Evolutionary conservation across 176 grass and related monocot genomes (phyloP), one percentile per base, ranked within the genome.

Genomic region (Tillandsia leiboldiana): DNA sequence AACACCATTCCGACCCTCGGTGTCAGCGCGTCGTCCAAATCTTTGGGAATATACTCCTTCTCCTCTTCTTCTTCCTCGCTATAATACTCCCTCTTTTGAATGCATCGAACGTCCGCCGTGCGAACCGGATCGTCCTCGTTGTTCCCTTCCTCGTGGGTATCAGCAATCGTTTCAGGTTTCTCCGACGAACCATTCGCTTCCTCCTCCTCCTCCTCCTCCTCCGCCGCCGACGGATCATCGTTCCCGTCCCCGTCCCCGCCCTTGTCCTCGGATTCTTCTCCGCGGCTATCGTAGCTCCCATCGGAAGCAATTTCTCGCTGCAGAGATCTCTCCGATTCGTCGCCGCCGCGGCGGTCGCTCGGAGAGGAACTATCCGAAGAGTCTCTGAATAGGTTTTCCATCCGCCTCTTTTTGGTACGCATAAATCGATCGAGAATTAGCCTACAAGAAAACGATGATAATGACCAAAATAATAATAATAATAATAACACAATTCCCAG

Each of bases 1-100:
- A 96, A 96, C 29, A 85, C 70, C 73, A 74, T 72, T 68, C 91
- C 91, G 69, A 66, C 53, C 67, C 64, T 81, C 63, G 78, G 78
- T 26, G 51, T 47, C 10, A 56, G 51, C 10, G n/a, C 15, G 15
- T 68, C 49, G 2, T 66, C 68, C 10, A 52, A 50, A 23, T 48
- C 12, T 17, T 48, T 47, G 20, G 78, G 51, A 8, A 61, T 61
- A 23, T 61, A 61, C n/a, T 61, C 56, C 2, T 61, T 20, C 22
- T 23, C 56, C 56, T 20, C 56, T 9, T 61, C 56, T 20, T 61
- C 56, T 10, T 23, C 56, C 17, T 23, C 22, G 56, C 56, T 61
- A 9, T 23, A 42, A 6, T 42, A 42, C 33, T 42, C 33, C 33
- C 4, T 42, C 33, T 42, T 42, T 42, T 42, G 33, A 42, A 42